These are phyloP conservation scores for Rheum nobile DNA, from an alignment of 148 eudicot species.

Conservation along the genomic window DNA sequence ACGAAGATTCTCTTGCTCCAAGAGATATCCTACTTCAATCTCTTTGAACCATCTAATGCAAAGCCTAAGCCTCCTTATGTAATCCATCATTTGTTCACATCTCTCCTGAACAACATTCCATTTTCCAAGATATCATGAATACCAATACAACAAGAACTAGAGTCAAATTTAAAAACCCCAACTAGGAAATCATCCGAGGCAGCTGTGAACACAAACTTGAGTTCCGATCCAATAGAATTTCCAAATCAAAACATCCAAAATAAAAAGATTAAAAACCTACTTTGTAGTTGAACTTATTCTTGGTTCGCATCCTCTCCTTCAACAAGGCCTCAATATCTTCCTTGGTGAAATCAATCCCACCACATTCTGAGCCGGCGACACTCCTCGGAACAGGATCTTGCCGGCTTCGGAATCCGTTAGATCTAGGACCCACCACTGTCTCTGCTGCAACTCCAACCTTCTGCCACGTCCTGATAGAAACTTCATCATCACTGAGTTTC, in stretches of 20 bases:
- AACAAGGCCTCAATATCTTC: slow-evolving; percentile 78
- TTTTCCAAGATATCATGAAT: background rate
- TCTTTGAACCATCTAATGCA: slow-evolving; percentile 91
- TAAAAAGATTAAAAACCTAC: slow-evolving; percentile 13
- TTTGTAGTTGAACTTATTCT: slow-evolving; percentile 72
- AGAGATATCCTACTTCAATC: slow-evolving; percentile 53
- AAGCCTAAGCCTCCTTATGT: slow-evolving; percentile 67
- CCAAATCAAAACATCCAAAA: background rate
- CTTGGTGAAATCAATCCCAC: slow-evolving; percentile 53
- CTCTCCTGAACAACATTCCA: slow-evolving; percentile 42
- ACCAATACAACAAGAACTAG: background rate
- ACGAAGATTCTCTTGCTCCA: slow-evolving; percentile 57
- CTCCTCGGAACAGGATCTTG: slow-evolving; percentile 43
- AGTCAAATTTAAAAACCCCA: background rate
- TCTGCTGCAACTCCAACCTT: slow-evolving; percentile 24
- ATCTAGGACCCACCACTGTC: slow-evolving; percentile 37
- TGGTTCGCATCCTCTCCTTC: slow-evolving; percentile 66
- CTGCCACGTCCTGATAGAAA: slow-evolving; percentile 25
- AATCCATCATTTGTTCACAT: slow-evolving; percentile 86
- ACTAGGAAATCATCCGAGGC: no score
- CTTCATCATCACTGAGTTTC: slow-evolving; percentile 23
- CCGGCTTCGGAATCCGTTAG: slow-evolving; percentile 41
- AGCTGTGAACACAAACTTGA: no score
- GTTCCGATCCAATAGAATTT: background rate
- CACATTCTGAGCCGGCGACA: slow-evolving; percentile 54